Percentiles rank a stretch among this genome's conserved stretches.
Conservation (phyloP, 805 yeast species). For the Pichia occidentalis region DNA sequence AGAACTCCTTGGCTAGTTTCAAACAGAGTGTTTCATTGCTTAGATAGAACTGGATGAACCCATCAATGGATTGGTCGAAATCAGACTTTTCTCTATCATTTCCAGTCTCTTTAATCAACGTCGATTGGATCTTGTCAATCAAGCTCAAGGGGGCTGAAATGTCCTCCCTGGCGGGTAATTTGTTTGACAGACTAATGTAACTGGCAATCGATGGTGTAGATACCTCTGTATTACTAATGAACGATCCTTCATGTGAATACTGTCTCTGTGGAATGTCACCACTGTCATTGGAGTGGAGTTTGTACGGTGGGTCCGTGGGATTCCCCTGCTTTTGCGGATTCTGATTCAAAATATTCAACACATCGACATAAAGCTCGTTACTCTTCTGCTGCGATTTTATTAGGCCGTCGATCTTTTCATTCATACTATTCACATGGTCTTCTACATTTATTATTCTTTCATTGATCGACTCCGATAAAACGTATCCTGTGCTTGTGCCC, state of each 20-base stretch:
- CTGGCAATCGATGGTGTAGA: conserved; percentile 5
- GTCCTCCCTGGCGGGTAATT: conserved; percentile 14
- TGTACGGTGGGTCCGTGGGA: no score
- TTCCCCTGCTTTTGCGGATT: no score
- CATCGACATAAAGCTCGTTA: no score
- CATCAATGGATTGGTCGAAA: conserved; percentile 32
- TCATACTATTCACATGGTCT: no score
- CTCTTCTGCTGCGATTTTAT: no score
- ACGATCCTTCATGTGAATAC: conserved; percentile 3
- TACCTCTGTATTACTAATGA: background rate
- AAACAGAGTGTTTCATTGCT: conserved; percentile 39
- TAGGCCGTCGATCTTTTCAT: no score
- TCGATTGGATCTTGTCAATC: conserved; percentile 27
- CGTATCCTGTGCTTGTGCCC: no score
- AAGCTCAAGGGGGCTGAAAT: conserved; percentile 27
- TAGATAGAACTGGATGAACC: conserved; percentile 41
- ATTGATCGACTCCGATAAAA: no score
- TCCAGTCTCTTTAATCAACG: conserved; percentile 19
- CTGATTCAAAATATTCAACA: no score
- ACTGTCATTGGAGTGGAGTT: background rate
- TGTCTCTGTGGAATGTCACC: background rate
- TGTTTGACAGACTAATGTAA: conserved; percentile 5
- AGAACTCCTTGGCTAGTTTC: conserved; percentile 39
- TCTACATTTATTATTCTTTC: no score
- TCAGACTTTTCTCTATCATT: conserved; percentile 24